These are phyloP conservation scores for Botryosphaeria agaves DNA, from an alignment of 2,329 filamentous ascomycete species.

Conservation along the genomic window DNA sequence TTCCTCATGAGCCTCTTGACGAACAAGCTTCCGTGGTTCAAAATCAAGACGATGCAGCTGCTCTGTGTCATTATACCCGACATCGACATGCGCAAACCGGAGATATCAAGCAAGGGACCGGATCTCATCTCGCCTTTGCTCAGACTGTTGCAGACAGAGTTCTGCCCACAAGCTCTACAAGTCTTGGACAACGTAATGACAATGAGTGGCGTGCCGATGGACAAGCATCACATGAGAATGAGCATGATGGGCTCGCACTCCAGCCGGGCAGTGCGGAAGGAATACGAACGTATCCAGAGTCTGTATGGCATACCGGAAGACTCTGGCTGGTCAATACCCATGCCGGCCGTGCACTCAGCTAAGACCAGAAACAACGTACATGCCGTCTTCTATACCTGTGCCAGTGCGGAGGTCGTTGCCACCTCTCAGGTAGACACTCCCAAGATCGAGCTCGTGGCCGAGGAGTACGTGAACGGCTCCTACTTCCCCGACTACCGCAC, in stretches of 20 bases:
- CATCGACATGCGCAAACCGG: conserved; percentile 81
- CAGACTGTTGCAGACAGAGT: conserved; percentile 77
- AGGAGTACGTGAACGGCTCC: conserved; percentile 65
- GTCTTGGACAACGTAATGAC: conserved; percentile 93
- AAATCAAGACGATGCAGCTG: conserved; percentile 81
- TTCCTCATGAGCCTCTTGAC: conserved; percentile 85
- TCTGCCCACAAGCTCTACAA: conserved; percentile 79
- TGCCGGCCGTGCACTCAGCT: conserved; percentile 77
- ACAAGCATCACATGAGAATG: conserved; percentile 90
- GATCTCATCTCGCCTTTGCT: conserved; percentile 89
- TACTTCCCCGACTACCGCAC: conserved; percentile 66
- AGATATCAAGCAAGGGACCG: conserved; percentile 78
- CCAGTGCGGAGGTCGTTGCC: conserved; percentile 43
- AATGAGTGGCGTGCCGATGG: conserved; percentile 71
- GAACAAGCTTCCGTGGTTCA: conserved; percentile 78
- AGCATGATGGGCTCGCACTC: conserved; percentile 89
- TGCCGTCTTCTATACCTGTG: conserved; percentile 88
- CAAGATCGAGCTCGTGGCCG: conserved; percentile 81
- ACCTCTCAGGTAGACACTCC: conserved; percentile 42
- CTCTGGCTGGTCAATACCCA: conserved; percentile 88
- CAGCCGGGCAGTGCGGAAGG: conserved; percentile 63
- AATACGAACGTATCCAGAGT: conserved; percentile 87
- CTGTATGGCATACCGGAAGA: conserved; percentile 93
- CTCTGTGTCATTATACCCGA: conserved; percentile 72
- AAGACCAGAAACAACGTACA: conserved; percentile 84